phyloP scores from a whole-genome alignment of 2,329 filamentous ascomycete species.

The Ceratocystis diversiconidia region DNA sequence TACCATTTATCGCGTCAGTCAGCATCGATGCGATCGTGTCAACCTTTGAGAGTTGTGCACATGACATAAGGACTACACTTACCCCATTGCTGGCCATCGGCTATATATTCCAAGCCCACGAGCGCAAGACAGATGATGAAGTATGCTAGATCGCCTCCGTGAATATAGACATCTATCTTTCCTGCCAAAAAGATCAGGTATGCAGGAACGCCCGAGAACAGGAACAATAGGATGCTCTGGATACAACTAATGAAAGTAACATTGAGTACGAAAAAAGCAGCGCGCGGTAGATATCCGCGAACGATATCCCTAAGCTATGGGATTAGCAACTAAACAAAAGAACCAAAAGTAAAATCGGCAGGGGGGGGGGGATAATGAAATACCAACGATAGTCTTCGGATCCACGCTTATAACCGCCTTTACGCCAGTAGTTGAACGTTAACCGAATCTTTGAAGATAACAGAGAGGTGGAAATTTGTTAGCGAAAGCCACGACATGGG shows the following conservation, averaged over 20 bases:
- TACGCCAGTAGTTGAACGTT: slow-evolving; percentile 95
- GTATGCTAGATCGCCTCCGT: slow-evolving; percentile 35
- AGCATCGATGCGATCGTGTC: background rate
- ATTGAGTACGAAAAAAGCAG: slow-evolving; percentile 72
- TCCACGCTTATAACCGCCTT: slow-evolving; percentile 76
- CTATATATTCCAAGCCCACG: slow-evolving; percentile 57
- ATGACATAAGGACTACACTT: slow-evolving; percentile 21
- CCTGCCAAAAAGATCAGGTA: slow-evolving; percentile 69
- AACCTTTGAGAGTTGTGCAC: too few relatives aligned
- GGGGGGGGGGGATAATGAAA: slow-evolving; percentile 8
- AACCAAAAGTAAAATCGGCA: background rate
- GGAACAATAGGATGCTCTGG: slow-evolving; percentile 70
- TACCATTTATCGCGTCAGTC: slow-evolving; percentile 23
- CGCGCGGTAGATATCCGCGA: slow-evolving; percentile 46
- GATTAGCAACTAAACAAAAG: slow-evolving; percentile 20
- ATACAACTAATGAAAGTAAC: slow-evolving; percentile 73
- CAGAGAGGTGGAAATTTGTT: background rate
- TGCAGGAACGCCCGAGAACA: slow-evolving; percentile 59
- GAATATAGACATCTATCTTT: slow-evolving; percentile 41
- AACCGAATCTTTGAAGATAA: slow-evolving; percentile 48
- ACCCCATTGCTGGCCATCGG: slow-evolving; percentile 90
- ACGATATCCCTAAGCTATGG: slow-evolving; percentile 47
- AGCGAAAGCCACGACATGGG: slow-evolving; percentile 3
- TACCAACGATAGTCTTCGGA: slow-evolving; percentile 90
- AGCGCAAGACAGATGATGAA: slow-evolving; percentile 35